Conservation (phyloP, 805 yeast species). For the Clavispora carvajalis region DNA sequence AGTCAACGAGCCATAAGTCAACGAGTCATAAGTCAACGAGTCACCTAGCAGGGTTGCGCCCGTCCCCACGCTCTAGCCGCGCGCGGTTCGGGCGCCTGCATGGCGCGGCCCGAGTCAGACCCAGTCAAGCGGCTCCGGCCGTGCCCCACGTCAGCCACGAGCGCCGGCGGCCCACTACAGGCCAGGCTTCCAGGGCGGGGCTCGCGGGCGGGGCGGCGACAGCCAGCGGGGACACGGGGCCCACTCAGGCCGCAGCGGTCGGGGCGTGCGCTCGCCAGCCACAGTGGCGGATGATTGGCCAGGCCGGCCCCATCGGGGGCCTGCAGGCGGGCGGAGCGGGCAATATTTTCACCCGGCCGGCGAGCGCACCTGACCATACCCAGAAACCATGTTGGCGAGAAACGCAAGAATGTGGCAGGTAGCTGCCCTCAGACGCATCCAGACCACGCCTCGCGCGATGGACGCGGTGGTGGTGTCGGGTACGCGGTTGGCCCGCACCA, state of each 20-base stretch:
- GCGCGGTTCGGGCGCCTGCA: too few relatives aligned
- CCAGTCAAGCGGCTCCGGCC: not conserved
- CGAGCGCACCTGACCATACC: too few relatives aligned
- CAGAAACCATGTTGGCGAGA: conserved; percentile 3
- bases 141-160: not conserved
- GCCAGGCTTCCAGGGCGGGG: too few relatives aligned
- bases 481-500: conserved; percentile 34
- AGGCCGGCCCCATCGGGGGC: not conserved
- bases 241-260: not conserved
- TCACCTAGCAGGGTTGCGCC: too few relatives aligned
- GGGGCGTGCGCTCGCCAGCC: not conserved
- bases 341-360: not conserved
- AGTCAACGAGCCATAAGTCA: too few relatives aligned
- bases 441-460: conserved; percentile 8
- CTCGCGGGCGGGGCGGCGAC: not conserved
- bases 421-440: conserved; percentile 1
- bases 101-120: not conserved
- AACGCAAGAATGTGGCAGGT: conserved; percentile 1
- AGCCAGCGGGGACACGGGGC: not conserved
- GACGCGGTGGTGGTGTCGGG: conserved; percentile 40
- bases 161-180: too few relatives aligned
- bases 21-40: too few relatives aligned
- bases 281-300: not conserved
- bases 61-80: too few relatives aligned
- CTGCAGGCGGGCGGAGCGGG: not conserved